Conservation (phyloP, 2,329 filamentous ascomycete species). For the Colletotrichum graminicola region DNA sequence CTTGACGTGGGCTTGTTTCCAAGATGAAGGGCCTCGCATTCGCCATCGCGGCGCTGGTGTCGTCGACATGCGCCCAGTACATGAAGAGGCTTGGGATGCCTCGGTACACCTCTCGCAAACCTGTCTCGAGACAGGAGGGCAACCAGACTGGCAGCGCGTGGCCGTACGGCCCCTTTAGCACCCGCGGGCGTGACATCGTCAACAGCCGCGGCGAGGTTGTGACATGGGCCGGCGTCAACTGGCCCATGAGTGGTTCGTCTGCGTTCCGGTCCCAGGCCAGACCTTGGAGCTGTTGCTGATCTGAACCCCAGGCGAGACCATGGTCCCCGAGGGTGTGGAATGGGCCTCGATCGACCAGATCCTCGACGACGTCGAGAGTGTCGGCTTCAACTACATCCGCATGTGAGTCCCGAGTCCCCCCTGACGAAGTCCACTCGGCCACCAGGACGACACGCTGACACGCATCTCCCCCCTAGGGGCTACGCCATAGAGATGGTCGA, state of each 20-base stretch:
- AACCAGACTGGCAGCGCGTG: conserved; percentile 26
- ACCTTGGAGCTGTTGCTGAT: conserved; percentile 70
- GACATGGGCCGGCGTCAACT: conserved; percentile 63
- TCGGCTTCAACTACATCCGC: conserved; percentile 68
- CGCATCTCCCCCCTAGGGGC: conserved; percentile 48
- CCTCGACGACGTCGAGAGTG: conserved; percentile 61
- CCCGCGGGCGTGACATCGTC: conserved; percentile 53
- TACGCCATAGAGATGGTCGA: conserved; percentile 70
- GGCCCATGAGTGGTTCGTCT: conserved; percentile 66
- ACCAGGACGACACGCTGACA: not conserved
- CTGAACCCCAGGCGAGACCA: conserved; percentile 65
- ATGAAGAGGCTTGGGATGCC: conserved; percentile 24
- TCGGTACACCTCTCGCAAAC: conserved; percentile 14
- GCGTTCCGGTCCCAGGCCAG: conserved; percentile 52
- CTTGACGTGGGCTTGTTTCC: conserved; percentile 14
- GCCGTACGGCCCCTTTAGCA: conserved; percentile 56
- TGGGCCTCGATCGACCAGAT: conserved; percentile 64
- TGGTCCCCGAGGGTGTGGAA: conserved; percentile 68
- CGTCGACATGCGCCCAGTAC: conserved; percentile 36
- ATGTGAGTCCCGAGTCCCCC: conserved; percentile 45
- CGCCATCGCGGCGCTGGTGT: conserved; percentile 28
- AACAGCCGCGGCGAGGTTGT: conserved; percentile 53
- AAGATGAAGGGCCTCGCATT: conserved; percentile 31
- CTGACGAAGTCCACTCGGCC: not conserved
- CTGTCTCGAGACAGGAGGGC: conserved; percentile 22